Conservation (phyloP, 164 flowering plant species). For the Chloranthus sessilifolius region DNA sequence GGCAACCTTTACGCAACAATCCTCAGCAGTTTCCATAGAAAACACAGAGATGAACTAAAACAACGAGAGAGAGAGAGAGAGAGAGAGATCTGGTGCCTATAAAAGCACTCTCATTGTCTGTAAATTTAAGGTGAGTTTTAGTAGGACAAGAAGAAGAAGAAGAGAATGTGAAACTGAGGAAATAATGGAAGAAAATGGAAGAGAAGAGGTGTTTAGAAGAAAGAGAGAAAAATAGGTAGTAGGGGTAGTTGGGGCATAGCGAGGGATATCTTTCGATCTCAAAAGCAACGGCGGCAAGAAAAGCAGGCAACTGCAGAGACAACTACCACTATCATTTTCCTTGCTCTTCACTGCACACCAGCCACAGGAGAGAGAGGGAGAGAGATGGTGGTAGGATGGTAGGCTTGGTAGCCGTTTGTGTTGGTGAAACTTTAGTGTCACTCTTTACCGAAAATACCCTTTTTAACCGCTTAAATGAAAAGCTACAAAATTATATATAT, state of each 20-base stretch:
- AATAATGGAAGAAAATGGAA: neutral
- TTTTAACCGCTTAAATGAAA: neutral
- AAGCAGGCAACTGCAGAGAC: conserved; percentile 26
- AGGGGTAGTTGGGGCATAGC: conserved; percentile 37
- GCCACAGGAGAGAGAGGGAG: too few species aligned
- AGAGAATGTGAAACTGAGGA: conserved; percentile 1
- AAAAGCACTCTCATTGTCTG: conserved; percentile 16
- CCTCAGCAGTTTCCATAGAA: conserved; percentile 34
- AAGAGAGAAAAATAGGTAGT: conserved; percentile 13
- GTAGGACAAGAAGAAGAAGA: neutral
- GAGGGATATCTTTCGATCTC: conserved; percentile 5
- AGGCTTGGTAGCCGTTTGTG: conserved; percentile 4
- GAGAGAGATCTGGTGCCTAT: conserved; percentile 2
- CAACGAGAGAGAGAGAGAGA: conserved; percentile 6
- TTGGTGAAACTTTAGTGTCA: conserved; percentile 30
- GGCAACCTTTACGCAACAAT: conserved; percentile 93
- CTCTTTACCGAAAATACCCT: conserved; percentile 46
- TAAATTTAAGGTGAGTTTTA: too few species aligned
- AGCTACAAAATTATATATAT: too few species aligned
- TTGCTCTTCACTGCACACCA: conserved; percentile 47
- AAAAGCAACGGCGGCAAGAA: conserved; percentile 10
- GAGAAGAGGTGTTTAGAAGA: neutral
- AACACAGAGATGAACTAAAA: neutral
- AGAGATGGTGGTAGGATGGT: conserved; percentile 12
- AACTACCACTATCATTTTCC: conserved; percentile 63